Evolutionary conservation across 352 stramenopile genomes (phyloP).

Genomic region (Pythium diclinum): DNA sequence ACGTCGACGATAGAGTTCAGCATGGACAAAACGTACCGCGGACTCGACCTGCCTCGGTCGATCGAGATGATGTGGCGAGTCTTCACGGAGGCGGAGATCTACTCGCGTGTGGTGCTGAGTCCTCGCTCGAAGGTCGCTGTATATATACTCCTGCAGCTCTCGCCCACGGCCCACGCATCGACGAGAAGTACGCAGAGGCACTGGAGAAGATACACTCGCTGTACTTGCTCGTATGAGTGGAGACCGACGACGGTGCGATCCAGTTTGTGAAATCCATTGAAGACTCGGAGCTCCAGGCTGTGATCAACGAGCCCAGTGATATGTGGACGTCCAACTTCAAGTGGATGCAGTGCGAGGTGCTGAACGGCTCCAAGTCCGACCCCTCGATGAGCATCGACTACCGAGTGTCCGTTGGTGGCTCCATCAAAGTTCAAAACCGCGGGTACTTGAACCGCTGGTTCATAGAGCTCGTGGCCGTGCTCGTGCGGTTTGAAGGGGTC

Average conservation of each 20-base stretch:
- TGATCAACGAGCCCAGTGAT: neutral
- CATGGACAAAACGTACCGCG: too few species aligned
- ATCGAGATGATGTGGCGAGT: too few species aligned
- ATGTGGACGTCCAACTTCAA: neutral
- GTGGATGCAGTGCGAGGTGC: constrained; percentile 3
- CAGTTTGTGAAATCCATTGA: neutral
- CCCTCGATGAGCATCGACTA: neutral
- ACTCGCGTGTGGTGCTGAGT: too few species aligned
- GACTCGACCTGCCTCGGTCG: too few species aligned
- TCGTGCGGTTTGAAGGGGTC: neutral
- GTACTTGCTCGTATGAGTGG: neutral
- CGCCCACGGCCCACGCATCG: neutral
- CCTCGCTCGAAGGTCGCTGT: too few species aligned
- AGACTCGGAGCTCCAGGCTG: neutral
- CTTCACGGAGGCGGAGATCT: too few species aligned
- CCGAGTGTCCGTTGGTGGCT: neutral
- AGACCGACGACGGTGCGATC: neutral
- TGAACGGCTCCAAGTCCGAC: neutral
- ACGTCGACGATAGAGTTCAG: too few species aligned
- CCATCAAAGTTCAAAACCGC: neutral
- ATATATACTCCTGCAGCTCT: too few species aligned
- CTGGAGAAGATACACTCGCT: neutral
- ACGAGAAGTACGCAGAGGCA: neutral
- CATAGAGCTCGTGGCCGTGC: neutral
- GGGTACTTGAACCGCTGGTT: neutral